Percentiles rank a stretch among this genome's conserved stretches.
phyloP scores from a whole-genome alignment of 2,329 filamentous ascomycete species.

The Escovopsis sp. region DNA sequence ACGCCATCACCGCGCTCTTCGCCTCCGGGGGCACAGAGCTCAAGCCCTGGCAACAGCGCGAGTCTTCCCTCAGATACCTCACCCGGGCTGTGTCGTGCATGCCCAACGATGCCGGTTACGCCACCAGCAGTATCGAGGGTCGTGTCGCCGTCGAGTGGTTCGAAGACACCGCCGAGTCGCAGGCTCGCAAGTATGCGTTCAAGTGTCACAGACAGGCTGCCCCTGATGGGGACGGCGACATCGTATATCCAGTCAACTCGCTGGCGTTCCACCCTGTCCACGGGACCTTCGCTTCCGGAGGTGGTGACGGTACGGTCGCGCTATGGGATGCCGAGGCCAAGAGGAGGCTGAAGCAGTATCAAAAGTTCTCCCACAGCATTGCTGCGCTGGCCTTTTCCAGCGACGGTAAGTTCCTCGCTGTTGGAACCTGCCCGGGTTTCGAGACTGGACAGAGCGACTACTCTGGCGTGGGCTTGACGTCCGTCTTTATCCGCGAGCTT shows the following conservation, averaged over 20 bases:
- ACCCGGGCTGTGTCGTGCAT: conserved; percentile 88
- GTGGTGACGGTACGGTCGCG: conserved; percentile 82
- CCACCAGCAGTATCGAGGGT: conserved; percentile 83
- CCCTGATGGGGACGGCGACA: conserved; percentile 50
- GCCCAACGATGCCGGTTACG: conserved; percentile 91
- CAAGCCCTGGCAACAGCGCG: conserved; percentile 81
- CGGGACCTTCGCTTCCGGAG: conserved; percentile 79
- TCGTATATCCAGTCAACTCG: conserved; percentile 85
- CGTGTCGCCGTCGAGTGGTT: conserved; percentile 97
- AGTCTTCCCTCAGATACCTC: conserved; percentile 92
- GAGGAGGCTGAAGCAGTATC: conserved; percentile 78
- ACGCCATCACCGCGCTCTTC: conserved; percentile 44
- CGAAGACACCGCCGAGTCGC: conserved; percentile 72
- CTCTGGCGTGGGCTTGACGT: conserved; percentile 54
- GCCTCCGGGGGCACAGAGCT: conserved; percentile 31
- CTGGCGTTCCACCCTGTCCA: conserved; percentile 72
- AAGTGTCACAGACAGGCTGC: conserved; percentile 83
- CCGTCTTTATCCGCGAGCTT: conserved; percentile 70
- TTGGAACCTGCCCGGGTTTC: conserved; percentile 74
- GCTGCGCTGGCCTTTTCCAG: conserved; percentile 62
- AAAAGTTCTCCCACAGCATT: conserved; percentile 66
- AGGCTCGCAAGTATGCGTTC: conserved; percentile 93
- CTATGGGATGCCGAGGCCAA: conserved; percentile 89
- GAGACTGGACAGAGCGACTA: conserved; percentile 77
- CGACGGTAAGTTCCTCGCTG: conserved; percentile 64